Evolutionary conservation across 176 grass and related monocot genomes (phyloP).

Genomic region (Musa acuminata): DNA sequence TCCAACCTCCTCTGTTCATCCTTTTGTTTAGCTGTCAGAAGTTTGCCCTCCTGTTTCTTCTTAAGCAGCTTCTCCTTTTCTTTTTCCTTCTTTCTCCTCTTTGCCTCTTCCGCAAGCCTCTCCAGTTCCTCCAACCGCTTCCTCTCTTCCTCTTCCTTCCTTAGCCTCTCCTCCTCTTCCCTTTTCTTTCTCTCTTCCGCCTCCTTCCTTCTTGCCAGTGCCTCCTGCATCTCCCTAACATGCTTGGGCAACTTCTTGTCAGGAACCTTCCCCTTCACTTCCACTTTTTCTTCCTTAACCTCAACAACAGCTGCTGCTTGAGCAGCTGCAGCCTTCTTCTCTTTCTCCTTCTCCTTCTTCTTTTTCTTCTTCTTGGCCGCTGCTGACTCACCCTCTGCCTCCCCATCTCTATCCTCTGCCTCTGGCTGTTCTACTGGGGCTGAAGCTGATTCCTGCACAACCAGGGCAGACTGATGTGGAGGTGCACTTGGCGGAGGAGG

Average conservation of each 20-base stretch:
- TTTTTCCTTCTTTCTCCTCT: constrained; percentile 67
- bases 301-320: constrained; percentile 24
- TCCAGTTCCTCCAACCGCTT: constrained; percentile 48
- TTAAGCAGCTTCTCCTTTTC: constrained; percentile 84
- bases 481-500: background rate
- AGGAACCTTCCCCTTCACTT: constrained; percentile 65
- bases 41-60: constrained; percentile 86
- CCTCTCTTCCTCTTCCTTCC: constrained; percentile 77
- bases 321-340: constrained; percentile 65
- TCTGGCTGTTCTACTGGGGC: constrained; percentile 7
- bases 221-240: constrained; percentile 76
- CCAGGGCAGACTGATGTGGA: background rate
- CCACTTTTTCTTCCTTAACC: constrained; percentile 40
- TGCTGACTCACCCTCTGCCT: constrained; percentile 54
- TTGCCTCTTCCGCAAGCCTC: constrained; percentile 73
- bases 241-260: constrained; percentile 78
- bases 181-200: constrained; percentile 58
- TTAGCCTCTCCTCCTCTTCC: constrained; percentile 72
- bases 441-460: constrained; percentile 3
- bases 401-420: constrained; percentile 48
- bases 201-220: constrained; percentile 63
- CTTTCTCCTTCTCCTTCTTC: constrained; percentile 95
- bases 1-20: constrained; percentile 84
- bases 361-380: constrained; percentile 95
- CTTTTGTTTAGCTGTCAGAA: constrained; percentile 79